Evolutionary conservation across 305 asterid species (phyloP), one percentile per base, ranked within the genome.

Genomic region (Salvia sclarea): DNA sequence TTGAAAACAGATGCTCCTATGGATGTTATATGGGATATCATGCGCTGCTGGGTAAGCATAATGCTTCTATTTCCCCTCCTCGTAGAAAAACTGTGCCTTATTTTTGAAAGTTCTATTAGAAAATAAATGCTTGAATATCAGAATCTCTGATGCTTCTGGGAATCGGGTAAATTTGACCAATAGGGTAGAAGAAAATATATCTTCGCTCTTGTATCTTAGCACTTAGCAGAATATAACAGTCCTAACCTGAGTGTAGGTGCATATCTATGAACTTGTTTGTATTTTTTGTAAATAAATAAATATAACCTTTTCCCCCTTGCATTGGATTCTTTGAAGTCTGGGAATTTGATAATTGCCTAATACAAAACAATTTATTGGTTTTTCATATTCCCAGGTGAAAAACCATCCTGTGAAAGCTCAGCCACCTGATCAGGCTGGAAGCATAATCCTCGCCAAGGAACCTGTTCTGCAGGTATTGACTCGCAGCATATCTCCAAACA

Each of bases 1-100:
- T 72, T 94, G 79, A 94, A 94, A 74, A 89, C 98, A 2, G 95
- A 94, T 72, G 99, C 99, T 71, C 99, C 99, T 11, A 94, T 89
- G 98, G 84, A 94, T 49, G 95, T 91, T 55, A 81, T 94, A 63
- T 94, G 98, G 99, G 99, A 94, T 79, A 89, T 94, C 17, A 94
- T 94, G 99, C 98, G 98, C 38, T 91, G 97, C 74, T 94, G 98
- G 99, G 98, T 94, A 82, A 76, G 84, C 58, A 44, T 50, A 41
- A 3, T 25, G n/a, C 16, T 25, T 25, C 28, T 22, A 14, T 9
- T 66, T 43, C 14, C 33, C 35, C n/a, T n/a, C n/a, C n/a, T n/a
- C n/a, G n/a, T n/a, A n/a, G n/a, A n/a, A n/a, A n/a, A n/a, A n/a
- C n/a, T n/a, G n/a, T n/a, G n/a, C n/a, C 72, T 5, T 28, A 9